Percentiles rank a stretch among this genome's conserved stretches.
Evolutionary conservation across 2,329 filamentous ascomycete species (phyloP).

Genomic region (Aspergillus terreus): DNA sequence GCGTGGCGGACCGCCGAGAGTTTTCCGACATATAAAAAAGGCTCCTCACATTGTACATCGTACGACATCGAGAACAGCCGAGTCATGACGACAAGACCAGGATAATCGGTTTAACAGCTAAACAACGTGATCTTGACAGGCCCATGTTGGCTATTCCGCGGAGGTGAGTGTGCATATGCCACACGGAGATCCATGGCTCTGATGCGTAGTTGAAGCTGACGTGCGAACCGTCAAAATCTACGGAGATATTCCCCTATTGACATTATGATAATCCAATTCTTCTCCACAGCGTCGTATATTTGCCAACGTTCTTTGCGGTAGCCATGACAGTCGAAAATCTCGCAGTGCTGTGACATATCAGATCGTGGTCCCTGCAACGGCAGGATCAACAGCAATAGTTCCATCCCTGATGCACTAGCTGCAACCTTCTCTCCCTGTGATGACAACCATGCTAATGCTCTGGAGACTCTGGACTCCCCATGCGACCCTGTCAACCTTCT

Average conservation of each 20-base stretch:
- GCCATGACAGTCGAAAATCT: neutral
- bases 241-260: too few species aligned
- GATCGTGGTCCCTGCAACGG: neutral
- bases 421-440: slow-evolving; percentile 1
- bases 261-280: too few species aligned
- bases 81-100: neutral
- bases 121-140: neutral
- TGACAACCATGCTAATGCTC: neutral
- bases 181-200: neutral
- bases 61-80: neutral
- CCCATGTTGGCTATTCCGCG: neutral
- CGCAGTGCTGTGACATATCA: slow-evolving; percentile 2
- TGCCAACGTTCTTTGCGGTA: too few species aligned
- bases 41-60: neutral
- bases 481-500: neutral
- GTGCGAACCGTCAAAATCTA: too few species aligned
- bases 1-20: neutral
- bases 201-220: too few species aligned
- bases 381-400: slow-evolving; percentile 2
- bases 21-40: neutral
- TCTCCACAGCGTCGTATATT: too few species aligned
- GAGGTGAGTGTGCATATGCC: neutral
- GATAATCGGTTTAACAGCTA: neutral
- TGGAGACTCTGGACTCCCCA: neutral
- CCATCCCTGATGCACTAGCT: neutral